Evolutionary conservation across 805 yeast species (phyloP).

Genomic region (Spathaspora sp.): DNA sequence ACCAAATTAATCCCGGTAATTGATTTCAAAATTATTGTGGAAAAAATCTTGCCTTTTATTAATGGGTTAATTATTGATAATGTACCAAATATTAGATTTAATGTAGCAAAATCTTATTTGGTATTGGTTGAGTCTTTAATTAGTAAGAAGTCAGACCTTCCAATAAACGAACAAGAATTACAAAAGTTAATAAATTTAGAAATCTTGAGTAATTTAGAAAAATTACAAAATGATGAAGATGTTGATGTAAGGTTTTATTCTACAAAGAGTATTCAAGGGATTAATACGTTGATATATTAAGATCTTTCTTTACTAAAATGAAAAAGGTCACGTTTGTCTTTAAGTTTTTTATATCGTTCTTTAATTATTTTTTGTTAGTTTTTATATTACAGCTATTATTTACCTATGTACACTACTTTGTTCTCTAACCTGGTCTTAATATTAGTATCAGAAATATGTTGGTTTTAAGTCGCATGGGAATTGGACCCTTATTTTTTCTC

Average conservation of each 20-base stretch:
- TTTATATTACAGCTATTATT: neutral
- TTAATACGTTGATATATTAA: constrained; percentile 10
- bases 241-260: constrained; percentile 90
- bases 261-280: constrained; percentile 44
- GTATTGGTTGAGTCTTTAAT: constrained; percentile 53
- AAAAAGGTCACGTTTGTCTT: neutral
- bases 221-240: constrained; percentile 68
- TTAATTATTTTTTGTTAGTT: neutral
- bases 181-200: constrained; percentile 33
- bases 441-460: too few species aligned
- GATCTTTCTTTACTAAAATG: too few species aligned
- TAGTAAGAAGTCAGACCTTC: constrained; percentile 11
- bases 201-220: constrained; percentile 63
- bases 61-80: constrained; percentile 68
- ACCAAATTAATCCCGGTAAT: constrained; percentile 79
- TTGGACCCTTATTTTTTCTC: constrained; percentile 7
- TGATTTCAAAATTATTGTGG: constrained; percentile 48
- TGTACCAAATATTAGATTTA: constrained; percentile 94
- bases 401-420: neutral
- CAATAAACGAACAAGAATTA: constrained; percentile 15
- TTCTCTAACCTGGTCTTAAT: neutral
- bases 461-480: too few species aligned
- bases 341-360: neutral
- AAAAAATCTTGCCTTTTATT: constrained; percentile 76
- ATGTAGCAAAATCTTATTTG: constrained; percentile 82